Evolutionary conservation across 192 early-diverging fungal species (phyloP).

Genomic region (Mortierella antarctica): DNA sequence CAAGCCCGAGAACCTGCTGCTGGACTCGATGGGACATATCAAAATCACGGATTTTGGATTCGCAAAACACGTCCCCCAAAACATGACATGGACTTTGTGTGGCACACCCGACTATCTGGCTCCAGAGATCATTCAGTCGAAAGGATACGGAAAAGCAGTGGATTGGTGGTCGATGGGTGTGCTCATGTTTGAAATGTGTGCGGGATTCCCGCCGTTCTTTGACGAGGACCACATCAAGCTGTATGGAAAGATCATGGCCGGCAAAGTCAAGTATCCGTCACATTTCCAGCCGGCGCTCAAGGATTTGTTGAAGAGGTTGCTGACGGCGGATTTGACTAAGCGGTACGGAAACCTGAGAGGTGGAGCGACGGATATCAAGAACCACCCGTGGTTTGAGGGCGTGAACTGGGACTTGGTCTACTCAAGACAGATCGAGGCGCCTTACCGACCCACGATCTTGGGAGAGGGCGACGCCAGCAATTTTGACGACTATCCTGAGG

Average conservation of each 20-base stretch:
- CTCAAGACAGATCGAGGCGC: slow-evolving; percentile 79
- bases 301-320: slow-evolving; percentile 85
- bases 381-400: slow-evolving; percentile 94
- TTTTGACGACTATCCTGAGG: slow-evolving; percentile 96
- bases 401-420: slow-evolving; percentile 89
- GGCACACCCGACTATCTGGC: slow-evolving; percentile 90
- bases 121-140: slow-evolving; percentile 92
- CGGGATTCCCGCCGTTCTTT: slow-evolving; percentile 95
- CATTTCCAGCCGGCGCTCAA: slow-evolving; percentile 85
- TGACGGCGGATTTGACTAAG: slow-evolving; percentile 85
- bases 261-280: slow-evolving; percentile 86
- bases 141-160: slow-evolving; percentile 92
- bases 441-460: slow-evolving; percentile 84
- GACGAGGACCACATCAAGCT: slow-evolving; percentile 94
- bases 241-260: slow-evolving; percentile 93
- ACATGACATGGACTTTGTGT: slow-evolving; percentile 88
- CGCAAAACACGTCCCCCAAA: slow-evolving; percentile 79
- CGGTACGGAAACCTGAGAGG: slow-evolving; percentile 89
- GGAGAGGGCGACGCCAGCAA: slow-evolving; percentile 92
- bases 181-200: slow-evolving; percentile 95
- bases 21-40: slow-evolving; percentile 81
- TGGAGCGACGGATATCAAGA: slow-evolving; percentile 91
- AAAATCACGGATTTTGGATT: slow-evolving; percentile 93
- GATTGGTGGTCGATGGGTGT: slow-evolving; percentile 98
- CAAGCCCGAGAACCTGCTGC: slow-evolving; percentile 89